Evolutionary conservation across 345 rosid species (phyloP).

Genomic region (Sisymbrium altissimum): DNA sequence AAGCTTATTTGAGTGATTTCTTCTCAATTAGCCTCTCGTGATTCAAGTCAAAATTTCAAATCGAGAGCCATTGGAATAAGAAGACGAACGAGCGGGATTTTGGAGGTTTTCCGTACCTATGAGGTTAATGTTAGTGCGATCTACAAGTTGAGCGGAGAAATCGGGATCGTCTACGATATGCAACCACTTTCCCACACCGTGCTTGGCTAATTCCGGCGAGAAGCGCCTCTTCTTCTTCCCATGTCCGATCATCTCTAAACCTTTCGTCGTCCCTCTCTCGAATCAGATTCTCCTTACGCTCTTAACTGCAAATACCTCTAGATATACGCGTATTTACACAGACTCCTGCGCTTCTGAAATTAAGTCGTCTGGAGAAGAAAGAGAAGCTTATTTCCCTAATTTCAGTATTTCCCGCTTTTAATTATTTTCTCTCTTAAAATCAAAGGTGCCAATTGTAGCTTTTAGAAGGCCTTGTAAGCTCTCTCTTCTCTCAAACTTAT

Average conservation of each 20-base stretch:
- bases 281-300: not conserved
- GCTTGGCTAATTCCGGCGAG: conserved; percentile 63
- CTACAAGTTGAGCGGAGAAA: conserved; percentile 47
- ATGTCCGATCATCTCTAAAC: conserved; percentile 39
- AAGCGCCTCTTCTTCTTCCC: conserved; percentile 78
- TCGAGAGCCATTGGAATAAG: too few relatives aligned
- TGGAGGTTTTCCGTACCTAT: too few relatives aligned
- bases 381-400: not conserved
- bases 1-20: too few relatives aligned
- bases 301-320: too few relatives aligned
- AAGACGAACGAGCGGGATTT: too few relatives aligned
- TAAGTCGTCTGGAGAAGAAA: too few relatives aligned
- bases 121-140: conserved; percentile 79
- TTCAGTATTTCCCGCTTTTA: not conserved
- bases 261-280: not conserved
- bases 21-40: too few relatives aligned
- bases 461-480: not conserved
- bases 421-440: not conserved
- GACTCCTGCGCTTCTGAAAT: too few relatives aligned
- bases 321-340: too few relatives aligned
- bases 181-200: conserved; percentile 78
- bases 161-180: conserved; percentile 64
- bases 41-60: too few relatives aligned
- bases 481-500: too few relatives aligned
- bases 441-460: not conserved